Base-by-base conservation (phyloP, 768 basidiomycete genomes). In the Tephrocybe sp. region DNA sequence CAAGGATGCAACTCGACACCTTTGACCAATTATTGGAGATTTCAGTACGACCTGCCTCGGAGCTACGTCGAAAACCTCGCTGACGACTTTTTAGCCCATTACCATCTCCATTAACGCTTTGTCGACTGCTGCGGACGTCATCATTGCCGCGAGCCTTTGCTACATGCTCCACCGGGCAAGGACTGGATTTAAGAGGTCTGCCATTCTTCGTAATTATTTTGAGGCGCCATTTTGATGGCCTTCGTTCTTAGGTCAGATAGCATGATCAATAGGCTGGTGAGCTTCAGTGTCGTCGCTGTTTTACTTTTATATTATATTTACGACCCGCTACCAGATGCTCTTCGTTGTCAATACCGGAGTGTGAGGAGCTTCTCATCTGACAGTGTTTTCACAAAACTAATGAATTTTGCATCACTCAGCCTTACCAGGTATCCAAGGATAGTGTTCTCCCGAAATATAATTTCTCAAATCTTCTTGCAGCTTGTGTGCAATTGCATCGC, bases 261-360 rank as follows among this genome's bases (percentile, higher is more conserved):
- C 0, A 71, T 83, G 62, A 77, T 84, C 53, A 80, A 69, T 50
- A 73, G 68, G 48, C 54, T 83, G 51, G 76, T 74, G 46, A 45
- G 73, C 18, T 20, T 12, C 6, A 1, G 1, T 34, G 3, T n/a
- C 45, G 25, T 38, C 50, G 20, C 20, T 37, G 39, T 4, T 11
- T 17, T 40, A 24, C 23, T 12, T n/a, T 39, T 18, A 9, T 17
- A 39, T 39, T 7, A 12, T 20, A 39, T 20, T 39, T 3, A 39
- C 20, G 18, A 21, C 2, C 40, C 2, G 12, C 45, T 38, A 11
- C 20, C 50, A 79, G 77, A 82, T 81, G 36, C 18, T 82, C n/a
- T 84, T 80, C 60, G 73, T 75, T 34, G 70, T 83, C 48, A 81
- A 80, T 52, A 80, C 76, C 15, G 76, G 76, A 54, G 62, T 76